These are phyloP conservation scores for Carex parvula DNA, from an alignment of 176 grass and related monocot genomes.

Conservation along the genomic window DNA sequence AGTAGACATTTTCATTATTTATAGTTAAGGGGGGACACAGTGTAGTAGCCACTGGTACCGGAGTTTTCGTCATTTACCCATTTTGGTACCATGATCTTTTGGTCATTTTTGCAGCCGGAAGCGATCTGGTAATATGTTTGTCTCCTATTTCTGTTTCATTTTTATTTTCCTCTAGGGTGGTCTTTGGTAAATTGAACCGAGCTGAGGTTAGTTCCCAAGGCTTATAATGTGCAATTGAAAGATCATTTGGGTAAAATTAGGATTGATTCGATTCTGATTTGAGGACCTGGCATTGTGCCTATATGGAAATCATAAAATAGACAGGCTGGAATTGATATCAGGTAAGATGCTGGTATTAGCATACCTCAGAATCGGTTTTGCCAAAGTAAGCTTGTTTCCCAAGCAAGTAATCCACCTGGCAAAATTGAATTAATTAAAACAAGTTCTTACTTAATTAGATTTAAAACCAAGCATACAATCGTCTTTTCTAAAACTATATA, in stretches of 20 bases:
- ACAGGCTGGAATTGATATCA: conserved; percentile 8
- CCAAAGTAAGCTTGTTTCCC: conserved; percentile 67
- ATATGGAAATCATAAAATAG: background rate
- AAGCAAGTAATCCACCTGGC: conserved; percentile 72
- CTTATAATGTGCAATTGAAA: background rate
- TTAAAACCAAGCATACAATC: background rate
- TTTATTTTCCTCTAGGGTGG: background rate
- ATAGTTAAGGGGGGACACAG: too few relatives aligned
- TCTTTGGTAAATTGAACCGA: background rate
- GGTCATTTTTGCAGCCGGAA: background rate
- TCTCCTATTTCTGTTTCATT: background rate
- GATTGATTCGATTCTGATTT: background rate
- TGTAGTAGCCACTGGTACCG: too few relatives aligned
- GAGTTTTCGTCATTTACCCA: too few relatives aligned
- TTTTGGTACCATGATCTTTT: background rate
- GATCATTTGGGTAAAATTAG: background rate
- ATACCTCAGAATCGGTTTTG: conserved; percentile 82
- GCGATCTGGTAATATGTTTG: background rate
- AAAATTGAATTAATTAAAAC: conserved; percentile 8
- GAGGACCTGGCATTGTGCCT: background rate
- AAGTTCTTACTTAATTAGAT: conserved; percentile 4
- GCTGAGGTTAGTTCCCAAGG: background rate
- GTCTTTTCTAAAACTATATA: background rate
- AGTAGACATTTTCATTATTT: background rate
- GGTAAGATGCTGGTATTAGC: conserved; percentile 1